Percentiles rank a stretch among this genome's conserved stretches.
Evolutionary conservation across 306 rosid species (phyloP).

Genomic region (Alnus glutinosa): DNA sequence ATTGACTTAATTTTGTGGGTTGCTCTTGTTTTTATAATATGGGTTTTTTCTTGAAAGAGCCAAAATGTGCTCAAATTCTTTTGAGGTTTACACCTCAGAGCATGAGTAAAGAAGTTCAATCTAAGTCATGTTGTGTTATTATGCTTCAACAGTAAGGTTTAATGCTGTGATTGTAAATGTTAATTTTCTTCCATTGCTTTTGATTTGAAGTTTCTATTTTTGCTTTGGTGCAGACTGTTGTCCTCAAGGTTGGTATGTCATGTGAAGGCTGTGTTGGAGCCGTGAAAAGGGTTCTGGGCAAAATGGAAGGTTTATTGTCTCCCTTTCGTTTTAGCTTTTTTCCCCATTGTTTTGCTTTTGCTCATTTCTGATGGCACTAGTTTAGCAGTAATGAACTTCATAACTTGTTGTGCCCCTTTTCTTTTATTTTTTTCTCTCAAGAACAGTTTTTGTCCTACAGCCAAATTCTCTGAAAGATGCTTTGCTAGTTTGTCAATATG

Average conservation of each 20-base stretch:
- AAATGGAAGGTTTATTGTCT: constrained; percentile 68
- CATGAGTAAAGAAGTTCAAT: neutral
- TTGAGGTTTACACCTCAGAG: neutral
- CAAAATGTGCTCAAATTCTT: neutral
- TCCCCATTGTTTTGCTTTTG: neutral
- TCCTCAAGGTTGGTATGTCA: constrained; percentile 92
- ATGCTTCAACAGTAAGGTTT: neutral
- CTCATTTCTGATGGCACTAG: neutral
- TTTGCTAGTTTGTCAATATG: neutral
- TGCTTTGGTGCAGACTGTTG: constrained; percentile 64
- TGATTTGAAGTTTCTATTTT: neutral
- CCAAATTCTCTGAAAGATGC: neutral
- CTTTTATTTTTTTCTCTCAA: neutral
- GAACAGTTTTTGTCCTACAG: neutral
- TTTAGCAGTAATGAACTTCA: neutral
- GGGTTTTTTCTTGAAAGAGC: too few species aligned
- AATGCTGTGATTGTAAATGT: neutral
- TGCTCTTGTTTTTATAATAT: neutral
- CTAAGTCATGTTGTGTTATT: too few species aligned
- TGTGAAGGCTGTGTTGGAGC: constrained; percentile 93
- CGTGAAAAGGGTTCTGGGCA: constrained; percentile 86
- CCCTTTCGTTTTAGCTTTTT: neutral
- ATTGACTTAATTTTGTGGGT: neutral
- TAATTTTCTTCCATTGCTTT: neutral
- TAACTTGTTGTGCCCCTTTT: neutral